phyloP scores from a whole-genome alignment of 192 early-diverging fungal genomes.

The Coemansia sp. region DNA sequence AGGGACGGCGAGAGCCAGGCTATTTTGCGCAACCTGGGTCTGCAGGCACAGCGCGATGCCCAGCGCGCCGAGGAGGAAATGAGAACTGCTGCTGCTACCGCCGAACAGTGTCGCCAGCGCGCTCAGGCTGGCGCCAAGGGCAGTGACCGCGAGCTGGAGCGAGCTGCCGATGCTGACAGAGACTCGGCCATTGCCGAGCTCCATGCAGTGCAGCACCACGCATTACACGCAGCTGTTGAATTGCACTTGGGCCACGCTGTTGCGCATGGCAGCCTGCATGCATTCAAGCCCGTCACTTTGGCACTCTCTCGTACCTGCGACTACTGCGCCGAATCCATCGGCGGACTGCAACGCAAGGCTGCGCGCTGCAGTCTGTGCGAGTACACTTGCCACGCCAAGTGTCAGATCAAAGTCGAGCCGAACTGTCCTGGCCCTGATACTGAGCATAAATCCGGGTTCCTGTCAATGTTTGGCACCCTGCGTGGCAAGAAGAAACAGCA shows the following conservation, averaged over 20 bases:
- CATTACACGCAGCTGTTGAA: slow-evolving; percentile 36
- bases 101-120: slow-evolving; percentile 32
- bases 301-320: slow-evolving; percentile 50
- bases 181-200: slow-evolving; percentile 44
- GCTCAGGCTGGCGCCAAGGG: neutral
- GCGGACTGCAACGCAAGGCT: slow-evolving; percentile 46
- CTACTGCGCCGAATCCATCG: slow-evolving; percentile 52
- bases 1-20: slow-evolving; percentile 46
- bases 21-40: slow-evolving; percentile 40
- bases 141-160: slow-evolving; percentile 23
- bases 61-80: slow-evolving; percentile 27
- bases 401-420: slow-evolving; percentile 52
- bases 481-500: slow-evolving; percentile 22
- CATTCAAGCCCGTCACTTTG: slow-evolving; percentile 43
- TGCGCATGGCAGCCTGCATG: slow-evolving; percentile 40
- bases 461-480: slow-evolving; percentile 43
- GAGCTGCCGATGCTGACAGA: slow-evolving; percentile 19
- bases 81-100: slow-evolving; percentile 12
- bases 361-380: slow-evolving; percentile 43
- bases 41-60: slow-evolving; percentile 32
- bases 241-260: slow-evolving; percentile 34
- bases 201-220: slow-evolving; percentile 40
- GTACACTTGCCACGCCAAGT: slow-evolving; percentile 49
- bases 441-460: slow-evolving; percentile 37
- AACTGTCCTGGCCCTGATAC: slow-evolving; percentile 39